These are phyloP conservation scores for Trichomonascus vanleenenianus DNA, from an alignment of 805 yeast species.

Conservation along the genomic window DNA sequence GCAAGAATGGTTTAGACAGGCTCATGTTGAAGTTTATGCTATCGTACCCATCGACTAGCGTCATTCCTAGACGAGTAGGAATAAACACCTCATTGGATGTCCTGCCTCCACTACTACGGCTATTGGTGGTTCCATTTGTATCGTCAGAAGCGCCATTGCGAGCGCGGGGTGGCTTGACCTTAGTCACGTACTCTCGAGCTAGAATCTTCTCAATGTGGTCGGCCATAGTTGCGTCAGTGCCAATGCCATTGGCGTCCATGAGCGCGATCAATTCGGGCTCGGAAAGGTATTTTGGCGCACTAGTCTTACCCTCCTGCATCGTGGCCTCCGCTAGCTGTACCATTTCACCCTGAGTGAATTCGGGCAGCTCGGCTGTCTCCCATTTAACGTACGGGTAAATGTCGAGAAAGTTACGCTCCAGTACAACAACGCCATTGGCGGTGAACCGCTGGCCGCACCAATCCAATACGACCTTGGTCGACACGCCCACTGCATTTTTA, in stretches of 20 bases:
- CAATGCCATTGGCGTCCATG: constrained; percentile 97
- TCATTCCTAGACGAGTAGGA: constrained; percentile 81
- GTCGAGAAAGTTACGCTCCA: constrained; percentile 70
- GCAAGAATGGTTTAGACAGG: constrained; percentile 79
- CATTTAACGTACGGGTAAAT: constrained; percentile 74
- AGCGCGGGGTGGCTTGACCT: neutral
- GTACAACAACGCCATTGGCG: constrained; percentile 67
- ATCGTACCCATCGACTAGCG: constrained; percentile 83
- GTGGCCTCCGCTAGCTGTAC: constrained; percentile 50
- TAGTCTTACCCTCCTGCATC: constrained; percentile 65
- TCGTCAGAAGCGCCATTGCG: too few relatives aligned
- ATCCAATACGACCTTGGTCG: constrained; percentile 49
- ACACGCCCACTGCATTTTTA: constrained; percentile 75
- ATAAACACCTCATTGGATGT: constrained; percentile 32
- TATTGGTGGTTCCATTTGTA: too few relatives aligned
- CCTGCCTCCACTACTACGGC: constrained; percentile 2
- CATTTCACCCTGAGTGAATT: constrained; percentile 47
- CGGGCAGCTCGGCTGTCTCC: constrained; percentile 59
- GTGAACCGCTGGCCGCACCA: constrained; percentile 78
- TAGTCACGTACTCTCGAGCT: constrained; percentile 47
- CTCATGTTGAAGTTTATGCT: constrained; percentile 66
- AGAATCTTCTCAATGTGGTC: constrained; percentile 86
- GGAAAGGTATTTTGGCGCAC: constrained; percentile 77
- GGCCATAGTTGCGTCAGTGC: constrained; percentile 98
- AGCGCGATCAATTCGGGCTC: constrained; percentile 86